Evolutionary conservation across 2,329 filamentous ascomycete genomes (phyloP).

Genomic region (Calcarisporium arbuscula): DNA sequence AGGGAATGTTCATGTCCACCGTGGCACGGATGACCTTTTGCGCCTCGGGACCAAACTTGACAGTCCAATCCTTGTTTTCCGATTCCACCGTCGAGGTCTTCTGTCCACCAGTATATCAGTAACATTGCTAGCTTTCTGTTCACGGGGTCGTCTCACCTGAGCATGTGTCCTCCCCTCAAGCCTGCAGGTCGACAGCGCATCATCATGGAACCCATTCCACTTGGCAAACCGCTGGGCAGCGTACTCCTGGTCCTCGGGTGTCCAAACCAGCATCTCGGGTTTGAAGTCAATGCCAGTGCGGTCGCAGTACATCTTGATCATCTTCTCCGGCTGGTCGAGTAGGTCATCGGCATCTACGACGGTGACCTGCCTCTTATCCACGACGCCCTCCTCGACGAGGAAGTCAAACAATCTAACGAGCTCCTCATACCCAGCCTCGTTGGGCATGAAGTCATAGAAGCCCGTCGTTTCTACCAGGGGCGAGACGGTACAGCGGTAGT

Average conservation of each 20-base stretch:
- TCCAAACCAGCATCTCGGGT: constrained; percentile 78
- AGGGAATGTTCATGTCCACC: constrained; percentile 63
- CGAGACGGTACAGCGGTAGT: constrained; percentile 88
- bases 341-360: constrained; percentile 92
- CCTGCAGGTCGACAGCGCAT: constrained; percentile 77
- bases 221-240: constrained; percentile 82
- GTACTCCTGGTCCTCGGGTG: constrained; percentile 64
- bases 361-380: constrained; percentile 71
- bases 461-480: constrained; percentile 77
- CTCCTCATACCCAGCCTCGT: constrained; percentile 86
- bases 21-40: constrained; percentile 63
- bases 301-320: constrained; percentile 74
- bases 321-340: constrained; percentile 72
- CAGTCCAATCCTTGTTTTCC: constrained; percentile 64
- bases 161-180: constrained; percentile 64
- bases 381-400: constrained; percentile 59
- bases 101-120: constrained; percentile 26
- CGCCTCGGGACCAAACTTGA: constrained; percentile 68
- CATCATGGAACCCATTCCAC: constrained; percentile 95
- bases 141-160: constrained; percentile 38
- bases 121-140: background rate
- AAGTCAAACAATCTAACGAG: constrained; percentile 84
- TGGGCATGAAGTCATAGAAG: constrained; percentile 79
- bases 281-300: constrained; percentile 72
- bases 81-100: constrained; percentile 58